Base-by-base conservation (phyloP, 371 early-diverging fungal genomes). In the Enteropsectra breve region DNA sequence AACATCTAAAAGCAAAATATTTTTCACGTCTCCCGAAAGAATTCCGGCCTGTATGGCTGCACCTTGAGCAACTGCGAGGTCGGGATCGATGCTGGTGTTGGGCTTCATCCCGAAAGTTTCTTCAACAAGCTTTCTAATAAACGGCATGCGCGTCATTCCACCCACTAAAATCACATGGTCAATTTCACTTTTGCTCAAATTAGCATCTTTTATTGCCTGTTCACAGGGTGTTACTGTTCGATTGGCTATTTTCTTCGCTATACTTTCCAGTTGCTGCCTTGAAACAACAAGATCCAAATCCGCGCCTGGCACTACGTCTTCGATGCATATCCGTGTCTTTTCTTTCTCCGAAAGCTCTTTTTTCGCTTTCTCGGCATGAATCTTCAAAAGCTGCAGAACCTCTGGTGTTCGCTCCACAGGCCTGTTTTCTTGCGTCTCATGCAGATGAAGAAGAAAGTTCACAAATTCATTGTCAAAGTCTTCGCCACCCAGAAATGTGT, bases 1-100 rank as follows among this genome's bases (percentile, higher is more conserved):
- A 61, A 96, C 97, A 83, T 97, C 98, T 52, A 97, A 82, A 53
- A 95, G 82, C 28, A 95, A 83, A 45, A 93, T 86, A 78, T 91
- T 88, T 30, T 89, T 87, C 47, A 94, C 90, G 52, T 88, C 86
- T 64, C 95, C 95, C 55, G 90, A 86, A 37, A 96, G 79, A 40
- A 94, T 92, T 81, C 94, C 95, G 73, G 91, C 96, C 69, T 95
- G 96, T 69, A 96, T 87, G 56, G 96, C 91, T 57, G 98, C 98
- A 73, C 98, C 96, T 69, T 90, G 86, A 54, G 98, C 96, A 28
- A 96, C 95, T 37, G 95, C 96, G 80, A 94, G 94, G 77, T 97
- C 98, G 23, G 98, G 97, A 83, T 96, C 91, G 74, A 96, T 91
- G 56, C 85, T 83, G 82, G 88, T 89, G 78, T 85, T 84, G 13